Evolutionary conservation across 2,329 filamentous ascomycete species (phyloP), one percentile per base, ranked within the genome.

Genomic region (Pseudogymnoascus sp.): DNA sequence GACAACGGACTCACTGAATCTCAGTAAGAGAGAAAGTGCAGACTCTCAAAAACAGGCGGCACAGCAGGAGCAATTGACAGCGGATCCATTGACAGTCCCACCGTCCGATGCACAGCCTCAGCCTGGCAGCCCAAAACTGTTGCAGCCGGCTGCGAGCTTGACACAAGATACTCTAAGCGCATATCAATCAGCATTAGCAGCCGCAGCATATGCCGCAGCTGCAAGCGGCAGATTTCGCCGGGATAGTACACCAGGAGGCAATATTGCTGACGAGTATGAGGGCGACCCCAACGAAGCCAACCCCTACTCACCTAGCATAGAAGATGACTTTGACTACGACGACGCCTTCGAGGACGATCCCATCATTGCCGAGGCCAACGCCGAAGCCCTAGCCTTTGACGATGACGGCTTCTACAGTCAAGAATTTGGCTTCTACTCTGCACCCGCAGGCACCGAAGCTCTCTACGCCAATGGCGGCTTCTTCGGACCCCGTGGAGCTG

Each of bases 401-500:
- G 88, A 88, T 5, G 93, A 97, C 67, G 93, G 91, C 0, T 95
- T 94, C 78, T 99, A 99, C 71, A 94, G 94, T 0, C 88, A 92
- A 68, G 94, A 99, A 73, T 99, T 99, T 71, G 92, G 92, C 0
- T 99, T 99, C 74, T 99, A 96, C 73, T 91, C 92, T 1, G 79
- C 80, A 1, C 82, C 84, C 0, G 68, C 76, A 4, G 73, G 73
- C 14, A 73, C 76, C 10, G 62, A 63, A 18, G 60, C 47, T 14
- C 65, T 53, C 42, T 90, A 88, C 68, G 82, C 85, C 12, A 89
- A 91, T 68, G 94, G 94, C 28, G 94, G 94, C 18, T 96, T 91
- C 75, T 97, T 97, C 71, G 91, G 91, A 1, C 85, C 89, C 0
- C 85, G 88, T 18, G 88, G 88, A 2, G 75, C 88, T 14, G 82